Evolutionary conservation across 768 basidiomycete species (phyloP).

Genomic region (Sarcodon aspratus): DNA sequence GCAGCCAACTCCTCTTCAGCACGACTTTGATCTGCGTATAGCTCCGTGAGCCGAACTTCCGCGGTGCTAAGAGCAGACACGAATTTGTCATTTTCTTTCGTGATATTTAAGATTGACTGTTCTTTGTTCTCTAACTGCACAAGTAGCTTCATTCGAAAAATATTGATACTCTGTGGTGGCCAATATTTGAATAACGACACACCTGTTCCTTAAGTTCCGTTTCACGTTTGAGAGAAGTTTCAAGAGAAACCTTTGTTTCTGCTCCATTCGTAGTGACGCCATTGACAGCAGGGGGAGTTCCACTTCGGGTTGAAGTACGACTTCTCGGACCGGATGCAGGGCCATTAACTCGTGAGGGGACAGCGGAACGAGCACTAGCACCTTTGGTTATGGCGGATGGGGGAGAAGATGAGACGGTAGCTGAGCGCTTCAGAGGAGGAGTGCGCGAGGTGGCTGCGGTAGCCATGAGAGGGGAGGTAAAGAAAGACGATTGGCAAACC

Average conservation of each 20-base stretch:
- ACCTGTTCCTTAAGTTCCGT: constrained; percentile 79
- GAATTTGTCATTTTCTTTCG: constrained; percentile 53
- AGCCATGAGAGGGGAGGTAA: constrained; percentile 21
- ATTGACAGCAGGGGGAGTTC: constrained; percentile 24
- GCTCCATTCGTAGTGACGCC: constrained; percentile 23
- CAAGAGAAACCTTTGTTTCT: constrained; percentile 45
- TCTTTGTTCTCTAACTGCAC: constrained; percentile 74
- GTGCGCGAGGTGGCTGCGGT: constrained; percentile 31
- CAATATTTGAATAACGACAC: constrained; percentile 10
- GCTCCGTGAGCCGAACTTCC: constrained; percentile 64
- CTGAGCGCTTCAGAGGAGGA: constrained; percentile 32
- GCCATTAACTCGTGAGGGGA: constrained; percentile 41
- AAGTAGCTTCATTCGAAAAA: constrained; percentile 41
- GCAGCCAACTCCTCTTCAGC: constrained; percentile 76
- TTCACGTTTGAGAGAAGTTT: constrained; percentile 59
- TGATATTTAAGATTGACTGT: constrained; percentile 47
- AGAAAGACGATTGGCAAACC: too few relatives aligned
- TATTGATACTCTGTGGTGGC: background rate
- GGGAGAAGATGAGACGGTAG: constrained; percentile 30
- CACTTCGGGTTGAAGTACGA: constrained; percentile 36
- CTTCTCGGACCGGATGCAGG: constrained; percentile 38
- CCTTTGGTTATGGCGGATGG: constrained; percentile 34
- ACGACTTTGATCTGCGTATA: constrained; percentile 73
- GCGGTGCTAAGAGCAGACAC: constrained; percentile 54
- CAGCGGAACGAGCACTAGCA: constrained; percentile 56